Conservation (phyloP, 768 basidiomycete genomes). For the Phylloporus sp. region DNA sequence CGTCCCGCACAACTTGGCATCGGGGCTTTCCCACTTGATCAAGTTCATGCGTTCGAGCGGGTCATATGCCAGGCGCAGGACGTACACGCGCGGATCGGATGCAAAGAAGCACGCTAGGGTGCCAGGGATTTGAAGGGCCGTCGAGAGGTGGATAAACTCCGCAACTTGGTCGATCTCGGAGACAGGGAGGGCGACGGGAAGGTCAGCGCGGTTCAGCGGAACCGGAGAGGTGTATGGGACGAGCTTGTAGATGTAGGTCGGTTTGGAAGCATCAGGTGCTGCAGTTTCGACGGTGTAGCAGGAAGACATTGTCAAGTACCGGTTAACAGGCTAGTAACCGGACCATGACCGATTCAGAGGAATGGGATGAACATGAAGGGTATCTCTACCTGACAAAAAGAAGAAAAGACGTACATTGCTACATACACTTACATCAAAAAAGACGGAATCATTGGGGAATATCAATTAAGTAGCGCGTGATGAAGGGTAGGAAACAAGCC, state of each 20-base stretch:
- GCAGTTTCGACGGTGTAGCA: not conserved
- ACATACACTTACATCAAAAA: slow-evolving; percentile 20
- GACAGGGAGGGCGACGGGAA: slow-evolving; percentile 46
- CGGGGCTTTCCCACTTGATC: slow-evolving; percentile 48
- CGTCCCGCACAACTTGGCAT: slow-evolving; percentile 37
- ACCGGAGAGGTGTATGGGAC: slow-evolving; percentile 37
- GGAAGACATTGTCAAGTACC: slow-evolving; percentile 5
- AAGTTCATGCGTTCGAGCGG: slow-evolving; percentile 29
- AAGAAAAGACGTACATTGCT: slow-evolving; percentile 21
- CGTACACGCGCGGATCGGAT: slow-evolving; percentile 34
- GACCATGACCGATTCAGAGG: too few relatives aligned
- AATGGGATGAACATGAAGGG: slow-evolving; percentile 16
- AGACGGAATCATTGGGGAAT: slow-evolving; percentile 5
- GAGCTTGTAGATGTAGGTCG: slow-evolving; percentile 61
- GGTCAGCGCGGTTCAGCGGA: slow-evolving; percentile 29
- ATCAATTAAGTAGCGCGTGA: slow-evolving; percentile 16
- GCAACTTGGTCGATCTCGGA: slow-evolving; percentile 43
- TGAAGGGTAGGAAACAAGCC: slow-evolving; percentile 11
- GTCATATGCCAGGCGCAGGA: slow-evolving; percentile 42
- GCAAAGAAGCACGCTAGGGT: slow-evolving; percentile 46
- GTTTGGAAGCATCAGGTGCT: slow-evolving; percentile 16
- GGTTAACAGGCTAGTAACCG: too few relatives aligned
- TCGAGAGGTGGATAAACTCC: slow-evolving; percentile 55
- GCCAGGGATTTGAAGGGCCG: slow-evolving; percentile 42
- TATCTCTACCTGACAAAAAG: slow-evolving; percentile 21